A percentile compares a stretch with the other conserved stretches of the same genome.
These are phyloP conservation scores for Neodidymelliopsis sp. DNA, from an alignment of 2,329 filamentous ascomycete genomes.

Conservation along the genomic window DNA sequence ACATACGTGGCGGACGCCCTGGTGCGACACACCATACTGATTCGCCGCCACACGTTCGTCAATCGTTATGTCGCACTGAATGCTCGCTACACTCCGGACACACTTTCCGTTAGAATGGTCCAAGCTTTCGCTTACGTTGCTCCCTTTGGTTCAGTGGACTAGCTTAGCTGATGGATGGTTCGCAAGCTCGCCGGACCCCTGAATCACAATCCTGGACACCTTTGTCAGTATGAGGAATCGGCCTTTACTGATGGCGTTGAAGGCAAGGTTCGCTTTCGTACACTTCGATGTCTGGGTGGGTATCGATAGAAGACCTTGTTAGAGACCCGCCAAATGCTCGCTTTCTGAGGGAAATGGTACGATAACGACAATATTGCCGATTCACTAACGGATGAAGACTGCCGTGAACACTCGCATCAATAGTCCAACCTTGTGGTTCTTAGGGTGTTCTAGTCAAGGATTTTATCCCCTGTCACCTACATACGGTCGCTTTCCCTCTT, in stretches of 20 bases:
- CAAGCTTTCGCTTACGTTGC: slow-evolving; percentile 7
- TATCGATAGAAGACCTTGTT: slow-evolving; percentile 6
- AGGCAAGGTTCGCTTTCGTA: neutral
- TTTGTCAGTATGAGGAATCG: neutral
- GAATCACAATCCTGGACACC: neutral
- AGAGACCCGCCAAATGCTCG: slow-evolving; percentile 6
- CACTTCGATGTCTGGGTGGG: neutral
- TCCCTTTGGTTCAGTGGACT: neutral
- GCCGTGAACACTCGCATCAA: slow-evolving; percentile 2
- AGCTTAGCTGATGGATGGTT: neutral
- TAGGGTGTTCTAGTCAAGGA: neutral
- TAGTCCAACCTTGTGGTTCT: slow-evolving; percentile 2
- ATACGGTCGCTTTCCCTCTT: slow-evolving; percentile 1
- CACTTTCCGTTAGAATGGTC: neutral
- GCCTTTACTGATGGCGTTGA: neutral
- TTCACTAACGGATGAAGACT: neutral
- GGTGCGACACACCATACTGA: neutral
- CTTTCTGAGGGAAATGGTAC: neutral
- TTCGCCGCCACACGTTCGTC: neutral
- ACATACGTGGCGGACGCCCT: neutral
- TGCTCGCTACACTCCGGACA: slow-evolving; percentile 1
- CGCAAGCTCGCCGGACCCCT: slow-evolving; percentile 1
- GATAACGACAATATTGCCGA: neutral
- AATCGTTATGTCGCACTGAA: neutral
- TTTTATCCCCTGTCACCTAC: slow-evolving; percentile 4